Percentiles rank a stretch among this genome's conserved stretches.
Evolutionary conservation across 1,284 basidiomycete genomes (phyloP).

Genomic region (Fistulina hepatica): DNA sequence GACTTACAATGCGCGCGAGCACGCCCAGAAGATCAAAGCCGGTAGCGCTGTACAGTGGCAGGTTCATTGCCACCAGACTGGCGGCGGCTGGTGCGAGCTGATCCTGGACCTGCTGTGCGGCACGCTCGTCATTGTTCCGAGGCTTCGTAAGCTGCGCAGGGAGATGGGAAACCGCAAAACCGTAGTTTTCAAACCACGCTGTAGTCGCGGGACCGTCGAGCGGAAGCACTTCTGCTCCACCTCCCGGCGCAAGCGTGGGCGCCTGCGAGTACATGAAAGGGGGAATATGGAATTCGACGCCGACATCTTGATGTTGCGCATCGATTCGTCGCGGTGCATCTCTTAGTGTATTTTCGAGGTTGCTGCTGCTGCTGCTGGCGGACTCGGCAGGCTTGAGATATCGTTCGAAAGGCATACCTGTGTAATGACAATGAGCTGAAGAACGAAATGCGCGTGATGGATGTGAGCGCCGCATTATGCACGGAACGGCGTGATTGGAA

Average conservation of each 20-base stretch:
- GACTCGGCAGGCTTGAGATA: no score
- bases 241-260: conserved; percentile 53
- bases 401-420: no score
- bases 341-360: no score
- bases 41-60: conserved; percentile 59
- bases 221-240: conserved; percentile 52
- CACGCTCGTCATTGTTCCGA: not conserved
- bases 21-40: conserved; percentile 87
- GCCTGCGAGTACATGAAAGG: conserved; percentile 45
- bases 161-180: conserved; percentile 20
- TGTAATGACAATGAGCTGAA: no score
- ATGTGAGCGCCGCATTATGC: no score
- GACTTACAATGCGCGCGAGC: conserved; percentile 63
- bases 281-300: conserved; percentile 51
- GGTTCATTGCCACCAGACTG: conserved; percentile 21
- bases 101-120: conserved; percentile 13
- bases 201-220: conserved; percentile 20
- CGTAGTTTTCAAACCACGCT: conserved; percentile 40
- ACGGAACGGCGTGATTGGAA: no score
- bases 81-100: conserved; percentile 34
- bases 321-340: no score
- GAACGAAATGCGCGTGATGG: no score
- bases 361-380: no score
- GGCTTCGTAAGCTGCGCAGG: conserved; percentile 11
- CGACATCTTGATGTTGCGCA: no score